phyloP scores from a whole-genome alignment of 768 basidiomycete genomes.

The Lactifluus volemus region DNA sequence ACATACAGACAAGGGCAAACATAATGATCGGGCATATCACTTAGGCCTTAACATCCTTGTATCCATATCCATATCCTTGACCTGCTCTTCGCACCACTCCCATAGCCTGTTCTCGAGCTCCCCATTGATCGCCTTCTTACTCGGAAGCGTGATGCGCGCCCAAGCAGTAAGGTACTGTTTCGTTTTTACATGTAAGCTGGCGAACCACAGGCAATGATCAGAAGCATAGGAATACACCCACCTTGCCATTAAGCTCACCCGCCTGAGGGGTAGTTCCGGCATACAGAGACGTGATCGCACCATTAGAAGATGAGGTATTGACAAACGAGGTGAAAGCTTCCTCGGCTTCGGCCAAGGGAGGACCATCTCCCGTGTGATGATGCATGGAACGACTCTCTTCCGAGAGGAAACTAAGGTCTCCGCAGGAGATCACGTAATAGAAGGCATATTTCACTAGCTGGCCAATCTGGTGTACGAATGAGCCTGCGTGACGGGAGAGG shows the following conservation, averaged over 20 bases:
- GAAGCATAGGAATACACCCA: background rate
- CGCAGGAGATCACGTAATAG: background rate
- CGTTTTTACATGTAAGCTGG: background rate
- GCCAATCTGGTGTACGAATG: background rate
- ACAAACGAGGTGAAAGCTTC: background rate
- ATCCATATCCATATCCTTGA: background rate
- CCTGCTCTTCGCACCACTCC: background rate
- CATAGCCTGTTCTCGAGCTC: background rate
- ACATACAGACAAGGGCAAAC: background rate
- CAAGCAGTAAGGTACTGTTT: background rate
- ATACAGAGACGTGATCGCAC: background rate
- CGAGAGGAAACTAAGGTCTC: background rate
- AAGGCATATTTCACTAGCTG: background rate
- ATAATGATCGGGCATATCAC: background rate
- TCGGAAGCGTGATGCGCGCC: slow-evolving; percentile 1
- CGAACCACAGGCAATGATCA: background rate
- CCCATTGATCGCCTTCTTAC: background rate
- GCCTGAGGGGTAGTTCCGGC: background rate
- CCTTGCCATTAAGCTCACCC: background rate
- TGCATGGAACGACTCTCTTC: background rate
- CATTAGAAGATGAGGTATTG: background rate
- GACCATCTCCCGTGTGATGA: too few relatives aligned
- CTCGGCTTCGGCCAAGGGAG: too few relatives aligned
- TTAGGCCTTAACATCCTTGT: too few relatives aligned
- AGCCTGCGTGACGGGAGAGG: background rate